phyloP scores from a whole-genome alignment of 2,329 filamentous ascomycete genomes.

The Graphium sp. region DNA sequence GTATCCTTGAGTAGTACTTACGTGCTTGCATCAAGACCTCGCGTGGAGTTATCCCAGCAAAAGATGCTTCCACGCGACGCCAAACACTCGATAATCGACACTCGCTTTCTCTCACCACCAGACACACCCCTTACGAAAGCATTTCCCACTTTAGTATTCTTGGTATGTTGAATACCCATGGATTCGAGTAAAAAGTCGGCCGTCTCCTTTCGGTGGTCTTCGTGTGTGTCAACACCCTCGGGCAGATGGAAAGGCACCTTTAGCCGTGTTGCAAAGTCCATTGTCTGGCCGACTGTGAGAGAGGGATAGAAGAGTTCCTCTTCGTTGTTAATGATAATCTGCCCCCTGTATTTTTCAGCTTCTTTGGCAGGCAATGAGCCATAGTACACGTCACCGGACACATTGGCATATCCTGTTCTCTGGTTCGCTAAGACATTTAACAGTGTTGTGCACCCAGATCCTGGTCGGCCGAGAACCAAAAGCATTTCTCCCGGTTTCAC shows the following conservation, averaged over 20 bases:
- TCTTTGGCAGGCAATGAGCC: slow-evolving; percentile 31
- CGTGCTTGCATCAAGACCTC: slow-evolving; percentile 49
- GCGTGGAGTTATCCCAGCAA: slow-evolving; percentile 52
- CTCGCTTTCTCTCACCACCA: slow-evolving; percentile 52
- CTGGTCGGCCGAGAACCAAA: slow-evolving; percentile 50
- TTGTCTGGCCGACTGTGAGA: slow-evolving; percentile 53
- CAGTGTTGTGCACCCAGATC: slow-evolving; percentile 53
- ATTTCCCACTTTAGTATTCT: slow-evolving; percentile 51
- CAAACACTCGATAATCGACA: slow-evolving; percentile 50
- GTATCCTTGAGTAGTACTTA: too few species aligned
- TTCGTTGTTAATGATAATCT: slow-evolving; percentile 55
- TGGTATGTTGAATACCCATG: slow-evolving; percentile 40
- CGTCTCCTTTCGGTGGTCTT: slow-evolving; percentile 26
- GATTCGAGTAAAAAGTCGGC: slow-evolving; percentile 39
- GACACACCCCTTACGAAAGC: slow-evolving; percentile 49
- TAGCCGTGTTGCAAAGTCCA: slow-evolving; percentile 50
- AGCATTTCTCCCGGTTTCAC: slow-evolving; percentile 61
- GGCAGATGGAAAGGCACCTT: slow-evolving; percentile 35
- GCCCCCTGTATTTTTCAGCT: slow-evolving; percentile 30
- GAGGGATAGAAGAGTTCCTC: slow-evolving; percentile 50
- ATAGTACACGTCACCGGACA: slow-evolving; percentile 41
- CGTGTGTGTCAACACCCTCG: slow-evolving; percentile 18
- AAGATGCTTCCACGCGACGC: slow-evolving; percentile 39
- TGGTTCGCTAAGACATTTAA: slow-evolving; percentile 54
- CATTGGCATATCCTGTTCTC: slow-evolving; percentile 36